phyloP scores from a whole-genome alignment of 495 filamentous ascomycete genomes.

The Aspergillus ellipticus region DNA sequence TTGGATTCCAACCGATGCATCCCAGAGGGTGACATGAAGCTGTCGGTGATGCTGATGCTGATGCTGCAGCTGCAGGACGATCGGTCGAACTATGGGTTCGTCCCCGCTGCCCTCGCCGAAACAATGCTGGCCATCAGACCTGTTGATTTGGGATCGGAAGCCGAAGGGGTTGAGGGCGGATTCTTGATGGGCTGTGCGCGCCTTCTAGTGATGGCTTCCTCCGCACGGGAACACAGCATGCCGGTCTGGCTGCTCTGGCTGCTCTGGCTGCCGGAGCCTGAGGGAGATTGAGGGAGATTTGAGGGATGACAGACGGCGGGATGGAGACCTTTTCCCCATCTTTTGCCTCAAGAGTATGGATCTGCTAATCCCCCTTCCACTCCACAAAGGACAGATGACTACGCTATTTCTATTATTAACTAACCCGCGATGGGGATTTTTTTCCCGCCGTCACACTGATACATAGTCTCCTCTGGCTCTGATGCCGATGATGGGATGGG shows the following conservation, averaged over 20 bases:
- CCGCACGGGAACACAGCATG: too few species aligned
- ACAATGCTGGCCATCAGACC: not conserved
- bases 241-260: too few species aligned
- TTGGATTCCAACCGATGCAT: not conserved
- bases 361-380: constrained; percentile 2
- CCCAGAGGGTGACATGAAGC: not conserved
- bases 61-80: not conserved
- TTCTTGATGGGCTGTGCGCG: not conserved
- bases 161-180: not conserved
- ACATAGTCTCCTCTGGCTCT: too few species aligned
- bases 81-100: not conserved
- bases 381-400: constrained; percentile 2
- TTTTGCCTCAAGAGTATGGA: constrained; percentile 4
- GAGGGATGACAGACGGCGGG: not conserved
- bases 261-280: too few species aligned
- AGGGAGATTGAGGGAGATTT: not conserved
- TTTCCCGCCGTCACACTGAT: not conserved
- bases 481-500: too few species aligned
- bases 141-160: not conserved
- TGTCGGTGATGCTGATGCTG: not conserved
- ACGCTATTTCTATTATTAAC: constrained; percentile 2
- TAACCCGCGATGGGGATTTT: not conserved
- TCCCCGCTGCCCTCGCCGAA: not conserved
- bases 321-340: not conserved
- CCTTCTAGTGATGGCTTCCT: not conserved